Evolutionary conservation across 441 rosid species (phyloP).

Genomic region (Macaranga tanarius): DNA sequence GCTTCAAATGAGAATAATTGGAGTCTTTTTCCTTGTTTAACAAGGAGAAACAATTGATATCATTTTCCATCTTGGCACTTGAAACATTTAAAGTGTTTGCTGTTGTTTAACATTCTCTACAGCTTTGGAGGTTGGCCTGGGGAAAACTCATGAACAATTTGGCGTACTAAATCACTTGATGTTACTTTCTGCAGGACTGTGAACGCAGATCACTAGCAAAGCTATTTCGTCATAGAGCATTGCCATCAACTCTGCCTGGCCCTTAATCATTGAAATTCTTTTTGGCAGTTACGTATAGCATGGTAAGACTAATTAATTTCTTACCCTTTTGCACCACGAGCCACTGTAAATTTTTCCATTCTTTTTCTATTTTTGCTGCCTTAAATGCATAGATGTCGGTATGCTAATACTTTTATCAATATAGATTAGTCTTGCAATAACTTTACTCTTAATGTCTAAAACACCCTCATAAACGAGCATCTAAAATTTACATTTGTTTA

Average conservation of each 20-base stretch:
- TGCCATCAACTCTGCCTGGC: conserved; percentile 35
- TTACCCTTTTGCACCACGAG: not conserved
- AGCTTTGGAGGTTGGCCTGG: conserved; percentile 3
- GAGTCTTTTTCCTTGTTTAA: not conserved
- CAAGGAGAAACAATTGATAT: too few relatives aligned
- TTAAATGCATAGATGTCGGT: not conserved
- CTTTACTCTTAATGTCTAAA: not conserved
- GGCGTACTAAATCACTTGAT: not conserved
- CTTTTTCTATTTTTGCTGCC: not conserved
- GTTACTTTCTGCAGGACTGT: conserved; percentile 67
- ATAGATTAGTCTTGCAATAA: not conserved
- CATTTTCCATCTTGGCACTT: too few relatives aligned
- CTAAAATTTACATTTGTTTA: not conserved
- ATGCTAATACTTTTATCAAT: not conserved
- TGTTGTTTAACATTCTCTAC: too few relatives aligned
- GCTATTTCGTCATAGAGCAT: conserved; percentile 59
- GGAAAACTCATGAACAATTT: not conserved
- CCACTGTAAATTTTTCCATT: not conserved
- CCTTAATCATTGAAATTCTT: conserved; percentile 26
- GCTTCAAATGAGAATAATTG: conserved; percentile 3
- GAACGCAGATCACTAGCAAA: conserved; percentile 75
- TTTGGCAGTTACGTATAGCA: conserved; percentile 3
- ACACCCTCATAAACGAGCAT: not conserved
- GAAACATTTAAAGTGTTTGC: too few relatives aligned
- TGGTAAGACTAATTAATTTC: conserved; percentile 25